Conservation (phyloP, 148 eudicot species). For the Vaccinium vitisidaea region DNA sequence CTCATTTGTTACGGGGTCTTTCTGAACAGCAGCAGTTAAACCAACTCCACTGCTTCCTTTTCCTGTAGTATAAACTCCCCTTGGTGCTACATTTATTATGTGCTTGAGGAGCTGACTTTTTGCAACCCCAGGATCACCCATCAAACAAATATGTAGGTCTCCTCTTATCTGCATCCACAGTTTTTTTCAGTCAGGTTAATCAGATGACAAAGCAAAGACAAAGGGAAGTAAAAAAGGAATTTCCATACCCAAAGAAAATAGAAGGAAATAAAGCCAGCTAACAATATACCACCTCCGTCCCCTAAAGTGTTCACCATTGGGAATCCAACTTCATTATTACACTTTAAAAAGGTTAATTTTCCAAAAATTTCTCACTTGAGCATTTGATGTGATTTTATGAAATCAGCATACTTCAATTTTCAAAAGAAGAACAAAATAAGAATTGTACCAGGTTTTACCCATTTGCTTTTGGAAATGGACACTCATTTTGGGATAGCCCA, state of each 20-base stretch:
- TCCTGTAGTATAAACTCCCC: constrained; percentile 98
- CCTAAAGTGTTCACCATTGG: not conserved
- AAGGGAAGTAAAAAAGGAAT: not conserved
- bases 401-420: not conserved
- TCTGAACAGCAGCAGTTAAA: constrained; percentile 98
- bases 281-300: not conserved
- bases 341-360: not conserved
- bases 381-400: too few relatives aligned
- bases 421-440: too few relatives aligned
- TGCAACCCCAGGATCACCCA: constrained; percentile 99
- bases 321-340: not conserved
- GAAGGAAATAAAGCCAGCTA: not conserved
- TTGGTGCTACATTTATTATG: constrained; percentile 96
- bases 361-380: not conserved
- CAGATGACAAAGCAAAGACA: not conserved
- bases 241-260: not conserved
- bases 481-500: not conserved
- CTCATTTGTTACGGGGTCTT: constrained; percentile 96
- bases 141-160: constrained; percentile 89
- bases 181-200: not conserved
- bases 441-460: not conserved
- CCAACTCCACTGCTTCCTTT: constrained; percentile 99
- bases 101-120: constrained; percentile 98
- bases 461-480: not conserved
- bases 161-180: constrained; percentile 80